phyloP scores from a whole-genome alignment of 1,284 basidiomycete species.

The Trametes hirsuta region DNA sequence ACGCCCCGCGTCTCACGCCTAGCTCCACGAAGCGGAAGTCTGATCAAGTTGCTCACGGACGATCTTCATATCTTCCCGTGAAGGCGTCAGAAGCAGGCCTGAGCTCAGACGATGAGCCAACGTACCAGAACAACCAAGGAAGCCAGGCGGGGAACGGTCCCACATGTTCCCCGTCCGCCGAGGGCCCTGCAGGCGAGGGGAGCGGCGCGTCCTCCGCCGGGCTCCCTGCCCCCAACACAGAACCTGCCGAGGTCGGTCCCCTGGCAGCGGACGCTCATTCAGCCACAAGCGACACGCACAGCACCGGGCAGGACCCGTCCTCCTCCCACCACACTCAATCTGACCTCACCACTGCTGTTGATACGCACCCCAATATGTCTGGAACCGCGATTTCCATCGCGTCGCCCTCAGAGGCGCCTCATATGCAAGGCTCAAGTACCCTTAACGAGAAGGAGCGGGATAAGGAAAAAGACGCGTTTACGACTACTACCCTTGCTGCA shows the following conservation, averaged over 20 bases:
- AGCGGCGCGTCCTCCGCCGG: slow-evolving; percentile 14
- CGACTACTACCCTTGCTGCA: slow-evolving; percentile 24
- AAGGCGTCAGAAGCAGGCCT: slow-evolving; percentile 25
- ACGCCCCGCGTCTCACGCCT: not conserved
- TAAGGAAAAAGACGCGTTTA: slow-evolving; percentile 22
- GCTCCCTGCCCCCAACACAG: slow-evolving; percentile 4
- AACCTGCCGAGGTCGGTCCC: slow-evolving; percentile 12
- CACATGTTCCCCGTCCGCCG: slow-evolving; percentile 5
- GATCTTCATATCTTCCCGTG: slow-evolving; percentile 10
- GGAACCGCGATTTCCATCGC: slow-evolving; percentile 22
- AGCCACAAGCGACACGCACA: slow-evolving; percentile 20
- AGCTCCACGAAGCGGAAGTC: not conserved
- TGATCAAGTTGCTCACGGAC: slow-evolving; percentile 6
- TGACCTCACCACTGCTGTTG: slow-evolving; percentile 17
- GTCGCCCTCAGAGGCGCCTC: slow-evolving; percentile 14
- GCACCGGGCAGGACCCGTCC: slow-evolving; percentile 25
- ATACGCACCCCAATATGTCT: slow-evolving; percentile 21
- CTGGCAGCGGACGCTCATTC: slow-evolving; percentile 21
- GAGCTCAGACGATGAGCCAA: slow-evolving; percentile 18
- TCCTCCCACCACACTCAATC: slow-evolving; percentile 21
- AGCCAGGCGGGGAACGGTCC: slow-evolving; percentile 5
- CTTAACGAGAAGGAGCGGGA: slow-evolving; percentile 18
- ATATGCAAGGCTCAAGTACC: slow-evolving; percentile 5
- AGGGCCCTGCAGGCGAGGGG: slow-evolving; percentile 4
- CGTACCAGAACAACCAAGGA: slow-evolving; percentile 11